Evolutionary conservation across 2,329 filamentous ascomycete species (phyloP).

Genomic region (Xylaria sp.): DNA sequence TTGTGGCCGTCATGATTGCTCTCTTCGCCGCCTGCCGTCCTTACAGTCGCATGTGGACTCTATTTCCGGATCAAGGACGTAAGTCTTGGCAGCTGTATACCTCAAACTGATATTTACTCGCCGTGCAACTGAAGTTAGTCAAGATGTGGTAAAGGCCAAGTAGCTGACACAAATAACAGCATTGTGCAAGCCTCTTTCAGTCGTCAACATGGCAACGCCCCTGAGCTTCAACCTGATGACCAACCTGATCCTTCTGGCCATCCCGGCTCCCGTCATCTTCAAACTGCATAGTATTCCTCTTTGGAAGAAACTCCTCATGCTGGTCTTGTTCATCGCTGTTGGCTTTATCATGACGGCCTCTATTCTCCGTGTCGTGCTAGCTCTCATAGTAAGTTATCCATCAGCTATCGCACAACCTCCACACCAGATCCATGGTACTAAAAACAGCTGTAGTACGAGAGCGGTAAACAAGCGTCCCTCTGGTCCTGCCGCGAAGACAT

Average conservation of each 20-base stretch:
- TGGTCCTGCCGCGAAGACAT: background rate
- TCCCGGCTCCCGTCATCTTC: background rate
- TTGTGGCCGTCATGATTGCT: background rate
- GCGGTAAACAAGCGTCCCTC: background rate
- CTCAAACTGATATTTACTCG: background rate
- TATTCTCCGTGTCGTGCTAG: background rate
- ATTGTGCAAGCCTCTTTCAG: background rate
- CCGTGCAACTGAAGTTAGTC: background rate
- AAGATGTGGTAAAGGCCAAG: background rate
- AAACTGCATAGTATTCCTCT: background rate
- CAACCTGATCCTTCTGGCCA: background rate
- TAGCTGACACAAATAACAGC: background rate
- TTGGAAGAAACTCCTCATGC: background rate
- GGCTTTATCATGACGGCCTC: background rate
- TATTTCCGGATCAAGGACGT: background rate
- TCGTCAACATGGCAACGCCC: background rate
- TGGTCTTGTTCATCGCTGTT: background rate
- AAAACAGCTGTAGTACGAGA: background rate
- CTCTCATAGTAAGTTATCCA: background rate
- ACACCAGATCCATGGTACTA: background rate
- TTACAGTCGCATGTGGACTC: background rate
- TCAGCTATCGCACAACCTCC: background rate
- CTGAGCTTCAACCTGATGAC: background rate
- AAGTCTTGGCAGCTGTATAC: background rate
- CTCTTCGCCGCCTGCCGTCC: background rate